A percentile compares a stretch with the other conserved stretches of the same genome.
These are phyloP conservation scores for Yamadazyma conglobata DNA, from an alignment of 1,139 yeast genomes.

Conservation along the genomic window DNA sequence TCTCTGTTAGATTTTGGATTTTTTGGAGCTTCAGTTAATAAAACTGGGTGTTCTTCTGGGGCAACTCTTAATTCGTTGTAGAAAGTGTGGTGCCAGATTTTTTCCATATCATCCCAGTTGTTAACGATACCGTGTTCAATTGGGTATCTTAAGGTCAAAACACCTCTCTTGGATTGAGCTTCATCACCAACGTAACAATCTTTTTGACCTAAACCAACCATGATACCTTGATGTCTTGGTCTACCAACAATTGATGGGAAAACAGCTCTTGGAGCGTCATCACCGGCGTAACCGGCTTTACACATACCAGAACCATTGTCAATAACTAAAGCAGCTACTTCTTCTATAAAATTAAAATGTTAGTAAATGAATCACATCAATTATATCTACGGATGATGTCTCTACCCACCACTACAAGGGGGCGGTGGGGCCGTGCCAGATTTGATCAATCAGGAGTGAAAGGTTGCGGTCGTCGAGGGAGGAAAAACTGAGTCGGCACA, in stretches of 20 bases:
- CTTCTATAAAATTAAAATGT: slow-evolving; percentile 36
- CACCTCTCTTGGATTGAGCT: slow-evolving; percentile 99
- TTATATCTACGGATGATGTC: no score
- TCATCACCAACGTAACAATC: slow-evolving; percentile 99
- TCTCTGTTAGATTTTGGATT: slow-evolving; percentile 99
- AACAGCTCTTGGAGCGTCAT: slow-evolving; percentile 99
- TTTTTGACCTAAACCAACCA: slow-evolving; percentile 99
- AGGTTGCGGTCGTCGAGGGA: no score
- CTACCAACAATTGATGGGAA: slow-evolving; percentile 99
- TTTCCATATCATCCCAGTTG: slow-evolving; percentile 99
- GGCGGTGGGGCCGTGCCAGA: no score
- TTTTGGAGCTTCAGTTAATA: slow-evolving; percentile 98
- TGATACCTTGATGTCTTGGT: slow-evolving; percentile 99
- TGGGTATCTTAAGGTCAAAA: slow-evolving; percentile 96
- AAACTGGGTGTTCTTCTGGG: slow-evolving; percentile 98
- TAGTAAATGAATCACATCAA: no score
- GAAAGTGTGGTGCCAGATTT: slow-evolving; percentile 98
- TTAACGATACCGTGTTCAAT: slow-evolving; percentile 99
- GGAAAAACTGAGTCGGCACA: no score
- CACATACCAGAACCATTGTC: slow-evolving; percentile 99
- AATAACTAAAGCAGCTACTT: slow-evolving; percentile 78
- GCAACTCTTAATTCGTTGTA: slow-evolving; percentile 98
- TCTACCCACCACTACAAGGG: no score
- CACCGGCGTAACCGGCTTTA: slow-evolving; percentile 99
- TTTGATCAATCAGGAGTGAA: no score